Evolutionary conservation across 345 rosid genomes (phyloP), one percentile per base, ranked within the genome.

Genomic region (Linum usitatissimum): DNA sequence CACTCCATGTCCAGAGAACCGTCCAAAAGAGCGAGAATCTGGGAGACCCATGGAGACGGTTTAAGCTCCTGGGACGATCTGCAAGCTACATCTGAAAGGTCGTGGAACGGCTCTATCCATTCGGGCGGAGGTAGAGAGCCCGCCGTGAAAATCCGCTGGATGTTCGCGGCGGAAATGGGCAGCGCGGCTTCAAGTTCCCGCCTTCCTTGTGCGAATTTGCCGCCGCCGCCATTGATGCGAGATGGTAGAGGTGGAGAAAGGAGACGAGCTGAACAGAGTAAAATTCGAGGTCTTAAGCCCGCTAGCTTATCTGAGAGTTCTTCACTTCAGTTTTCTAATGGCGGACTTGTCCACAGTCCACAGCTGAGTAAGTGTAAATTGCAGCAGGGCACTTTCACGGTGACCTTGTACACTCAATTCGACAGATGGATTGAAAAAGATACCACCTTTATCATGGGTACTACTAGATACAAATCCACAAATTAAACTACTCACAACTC

Each of bases 51-150:
- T 10, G 95, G 97, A 64, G 92, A 93, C 0, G 78, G 86, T 36
- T 72, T 64, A 31, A 79, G 75, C 75, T 70, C 70, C 40, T 62
- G 73, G 48, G 66, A 71, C 60, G 40, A 30, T 45, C 68, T 62
- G 55, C 78, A 76, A 64, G 78, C 83, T 36, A 86, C 61, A 69
- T 76, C 94, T 36, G 99, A 87, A 42, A 83, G 77, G 68, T 90
- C 91, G 70, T 48, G 63, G 63, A 86, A 76, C 55, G 97, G 97
- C 21, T 90, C 99, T 55, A 87, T 67, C 99, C 96, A 84, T 73
- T 86, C 90, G 31, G 91, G 90, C 69, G 96, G 85, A 68, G 96
- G 96, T 62, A 79, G 75, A 15, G 79, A 68, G 64, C 13, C 70
- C 59, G 59, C 38, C 62, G 76, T 62, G 72, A 73, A 81, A 60